These are phyloP conservation scores for Oryza australiensis DNA, from an alignment of 176 grass and related monocot species.

Conservation along the genomic window DNA sequence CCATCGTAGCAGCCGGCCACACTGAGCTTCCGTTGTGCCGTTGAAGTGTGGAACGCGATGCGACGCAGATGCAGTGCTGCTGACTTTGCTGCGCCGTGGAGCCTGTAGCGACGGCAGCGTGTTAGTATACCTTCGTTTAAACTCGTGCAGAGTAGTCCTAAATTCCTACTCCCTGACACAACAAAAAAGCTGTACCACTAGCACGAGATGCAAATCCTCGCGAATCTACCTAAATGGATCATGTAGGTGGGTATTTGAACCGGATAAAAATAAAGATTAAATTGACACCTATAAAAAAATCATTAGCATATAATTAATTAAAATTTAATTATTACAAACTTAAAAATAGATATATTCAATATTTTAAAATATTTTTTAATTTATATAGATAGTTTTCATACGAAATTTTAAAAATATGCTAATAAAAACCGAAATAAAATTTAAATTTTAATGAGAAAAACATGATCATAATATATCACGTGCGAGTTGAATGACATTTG, in stretches of 20 bases:
- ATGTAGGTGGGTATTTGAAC: too few relatives aligned
- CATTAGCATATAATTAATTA: too few relatives aligned
- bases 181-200: background rate
- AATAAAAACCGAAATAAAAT: too few relatives aligned
- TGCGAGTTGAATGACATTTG: constrained; percentile 23
- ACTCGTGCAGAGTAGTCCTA: background rate
- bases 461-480: too few relatives aligned
- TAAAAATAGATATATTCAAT: too few relatives aligned
- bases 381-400: too few relatives aligned
- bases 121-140: background rate
- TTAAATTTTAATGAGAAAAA: too few relatives aligned
- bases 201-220: background rate
- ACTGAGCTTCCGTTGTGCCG: background rate
- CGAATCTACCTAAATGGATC: background rate
- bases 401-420: too few relatives aligned
- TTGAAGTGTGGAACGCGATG: background rate
- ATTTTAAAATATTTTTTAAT: too few relatives aligned
- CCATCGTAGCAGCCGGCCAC: background rate
- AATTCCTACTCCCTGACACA: background rate
- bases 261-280: too few relatives aligned
- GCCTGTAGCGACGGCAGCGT: background rate
- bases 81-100: background rate
- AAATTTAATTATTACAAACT: too few relatives aligned
- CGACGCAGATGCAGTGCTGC: background rate
- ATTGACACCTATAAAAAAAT: too few relatives aligned